Base-by-base conservation (phyloP, 2,329 filamentous ascomycete species). In the Phyllosticta ampelicida region DNA sequence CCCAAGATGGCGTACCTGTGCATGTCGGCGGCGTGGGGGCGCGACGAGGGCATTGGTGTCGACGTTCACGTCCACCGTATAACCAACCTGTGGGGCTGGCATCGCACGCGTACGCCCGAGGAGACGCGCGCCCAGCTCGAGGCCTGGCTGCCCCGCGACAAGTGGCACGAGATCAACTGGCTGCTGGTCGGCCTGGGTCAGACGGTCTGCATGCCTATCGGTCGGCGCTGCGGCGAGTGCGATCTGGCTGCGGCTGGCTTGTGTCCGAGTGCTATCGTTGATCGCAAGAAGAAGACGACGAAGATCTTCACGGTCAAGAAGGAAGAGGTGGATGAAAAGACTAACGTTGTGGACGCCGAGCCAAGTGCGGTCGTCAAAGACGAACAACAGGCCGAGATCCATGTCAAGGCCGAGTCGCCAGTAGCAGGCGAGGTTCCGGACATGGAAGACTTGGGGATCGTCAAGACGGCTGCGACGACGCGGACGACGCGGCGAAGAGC, bases 51-150 rank as follows among this genome's bases (percentile, higher is more conserved):
- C 8, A 95, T 96, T 63, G 91, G 91, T 23, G 91, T 96, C 53
- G 91, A 96, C 70, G 90, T 96, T 5, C 91, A 96, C 72, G 91
- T 96, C 3, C 91, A 96, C 73, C 86, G 91, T 58, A 95, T 96
- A 72, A 92, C 90, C 55, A 96, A 96, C 73, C 77, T 95, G 26
- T 96, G 90, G 90, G 87, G 89, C 3, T 96, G 91, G 91, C 83
- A 95, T 70, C 83, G 82, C 70, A 92, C 87, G 1, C 85, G 83
- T 65, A 86, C 77, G 11, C 91, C 91, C 0, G 91, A 96, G 75
- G 87, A 89, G 69, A 95, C 91, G 28, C 79, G 91, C 50, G 74
- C 78, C 56, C 82, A 84, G 30, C 77, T 96, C 60, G 82, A 96
- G 75, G 78, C 78, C 16, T 96, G 91, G 91, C 75, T 96, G 65